Conservation (phyloP, 2,329 filamentous ascomycete genomes). For the Mycosphaerella sp. region DNA sequence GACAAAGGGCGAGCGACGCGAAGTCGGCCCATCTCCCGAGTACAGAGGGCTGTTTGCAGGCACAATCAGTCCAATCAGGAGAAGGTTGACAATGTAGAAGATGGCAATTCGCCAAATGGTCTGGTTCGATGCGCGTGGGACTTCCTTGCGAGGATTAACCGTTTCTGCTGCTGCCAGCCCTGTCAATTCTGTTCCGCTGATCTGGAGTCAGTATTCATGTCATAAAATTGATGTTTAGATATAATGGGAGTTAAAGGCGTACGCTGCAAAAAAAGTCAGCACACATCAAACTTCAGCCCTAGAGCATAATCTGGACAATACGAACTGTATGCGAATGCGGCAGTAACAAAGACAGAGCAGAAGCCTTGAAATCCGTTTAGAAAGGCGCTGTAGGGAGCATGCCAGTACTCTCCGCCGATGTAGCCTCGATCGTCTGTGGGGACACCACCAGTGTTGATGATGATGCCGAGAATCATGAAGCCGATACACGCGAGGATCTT, state of each 20-base stretch:
- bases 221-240: too few relatives aligned
- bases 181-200: too few relatives aligned
- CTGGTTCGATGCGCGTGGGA: constrained; percentile 29
- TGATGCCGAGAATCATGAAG: constrained; percentile 58
- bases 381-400: constrained; percentile 13
- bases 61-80: constrained; percentile 29
- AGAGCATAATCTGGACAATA: too few relatives aligned
- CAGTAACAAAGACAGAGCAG: constrained; percentile 31
- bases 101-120: constrained; percentile 30
- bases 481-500: constrained; percentile 46
- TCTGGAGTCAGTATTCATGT: too few relatives aligned
- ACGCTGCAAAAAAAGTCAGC: too few relatives aligned
- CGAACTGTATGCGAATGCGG: constrained; percentile 43
- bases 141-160: constrained; percentile 38
- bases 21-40: constrained; percentile 32
- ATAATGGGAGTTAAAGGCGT: too few relatives aligned
- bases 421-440: constrained; percentile 29
- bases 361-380: constrained; percentile 28
- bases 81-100: constrained; percentile 30
- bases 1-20: constrained; percentile 53
- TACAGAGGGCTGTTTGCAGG: constrained; percentile 39
- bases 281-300: too few relatives aligned
- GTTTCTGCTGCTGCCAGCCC: too few relatives aligned
- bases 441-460: constrained; percentile 38
- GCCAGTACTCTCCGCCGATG: constrained; percentile 27